Evolutionary conservation across 192 early-diverging fungal genomes (phyloP).

Genomic region (Martensiomyces pterosporus): DNA sequence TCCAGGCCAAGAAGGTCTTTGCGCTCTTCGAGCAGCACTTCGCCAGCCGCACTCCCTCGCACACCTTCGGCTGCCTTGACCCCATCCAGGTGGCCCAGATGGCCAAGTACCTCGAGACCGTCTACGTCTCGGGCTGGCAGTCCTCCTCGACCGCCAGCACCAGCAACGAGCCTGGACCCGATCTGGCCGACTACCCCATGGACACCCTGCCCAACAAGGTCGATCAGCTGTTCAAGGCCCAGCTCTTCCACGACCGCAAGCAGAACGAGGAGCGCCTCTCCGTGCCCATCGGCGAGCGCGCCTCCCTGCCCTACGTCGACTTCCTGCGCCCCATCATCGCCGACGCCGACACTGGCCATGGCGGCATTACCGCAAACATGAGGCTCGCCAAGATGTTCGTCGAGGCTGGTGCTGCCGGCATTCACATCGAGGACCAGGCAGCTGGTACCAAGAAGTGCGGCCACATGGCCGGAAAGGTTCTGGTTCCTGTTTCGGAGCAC

Average conservation of each 20-base stretch:
- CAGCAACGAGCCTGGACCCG: conserved; percentile 95
- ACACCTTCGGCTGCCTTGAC: conserved; percentile 94
- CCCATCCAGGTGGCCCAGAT: conserved; percentile 94
- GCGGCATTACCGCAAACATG: conserved; percentile 97
- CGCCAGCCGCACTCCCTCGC: conserved; percentile 70
- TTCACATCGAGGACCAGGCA: conserved; percentile 92
- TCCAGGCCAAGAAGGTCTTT: conserved; percentile 93
- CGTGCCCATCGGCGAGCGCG: conserved; percentile 61
- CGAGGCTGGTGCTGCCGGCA: conserved; percentile 92
- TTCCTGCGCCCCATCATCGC: conserved; percentile 94
- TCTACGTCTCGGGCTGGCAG: conserved; percentile 98
- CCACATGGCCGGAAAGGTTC: conserved; percentile 98
- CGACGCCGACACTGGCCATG: conserved; percentile 97
- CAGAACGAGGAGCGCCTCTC: conserved; percentile 87
- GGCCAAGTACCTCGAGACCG: conserved; percentile 94
- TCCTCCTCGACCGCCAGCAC: conserved; percentile 92
- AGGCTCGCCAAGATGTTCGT: conserved; percentile 97
- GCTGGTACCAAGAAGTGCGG: conserved; percentile 98
- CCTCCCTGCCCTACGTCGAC: conserved; percentile 71
- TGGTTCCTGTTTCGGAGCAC: conserved; percentile 97
- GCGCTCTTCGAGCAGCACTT: conserved; percentile 73
- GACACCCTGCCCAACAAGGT: conserved; percentile 98
- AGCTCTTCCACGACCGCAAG: conserved; percentile 95
- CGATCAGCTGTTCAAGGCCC: conserved; percentile 95
- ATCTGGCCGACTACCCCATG: conserved; percentile 99